Evolutionary conservation across 2,329 filamentous ascomycete genomes (phyloP), one percentile per base, ranked within the genome.

Genomic region (Diplodia seriata): DNA sequence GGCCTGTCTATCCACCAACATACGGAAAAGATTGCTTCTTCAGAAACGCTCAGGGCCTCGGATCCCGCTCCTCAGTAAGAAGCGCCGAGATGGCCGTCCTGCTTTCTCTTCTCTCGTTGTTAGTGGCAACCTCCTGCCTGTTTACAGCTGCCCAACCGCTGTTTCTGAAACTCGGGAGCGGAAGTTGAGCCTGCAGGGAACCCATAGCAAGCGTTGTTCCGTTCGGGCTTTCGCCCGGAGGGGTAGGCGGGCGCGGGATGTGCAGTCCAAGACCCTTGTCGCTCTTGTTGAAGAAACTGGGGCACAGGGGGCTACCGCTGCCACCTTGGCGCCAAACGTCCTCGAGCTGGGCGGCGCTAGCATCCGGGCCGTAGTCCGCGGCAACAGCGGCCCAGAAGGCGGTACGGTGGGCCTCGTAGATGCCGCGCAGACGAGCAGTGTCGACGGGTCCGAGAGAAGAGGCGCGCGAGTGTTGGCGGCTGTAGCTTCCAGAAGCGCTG

Each of bases 371-470:
- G 74, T 94, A 94, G 73, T 93, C 90, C 31, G 86, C 82, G 36
- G 91, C 90, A 43, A 94, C 85, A 57, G 86, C 84, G 40, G 86
- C 83, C 91, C 91, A 94, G 81, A 94, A 94, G 9, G 86, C 85
- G 62, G 85, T 83, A 53, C 90, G 87, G 78, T 92, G 90, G 8
- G 86, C 82, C 64, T 88, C 85, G 78, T 94, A 94, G 72, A 93
- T 86, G 69, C 86, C 83, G 57, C 88, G 86, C 29, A 94, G 87
- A 57, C 90, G 89, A 33, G 85, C 81, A 76, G 87, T 90, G 75
- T 91, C 89, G 23, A 91, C 85, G 38, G 64, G 64, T 26, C 64
- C 53, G n/a, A 50, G 20, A 85, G 86, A 63, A 89, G 80, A 65
- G 74, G 66, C 55, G 68, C 70, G 50, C 20, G 77, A 71, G 53